phyloP scores from a whole-genome alignment of 225 moss, liverwort and hornwort genomes.

The Pleurozium schreberi region DNA sequence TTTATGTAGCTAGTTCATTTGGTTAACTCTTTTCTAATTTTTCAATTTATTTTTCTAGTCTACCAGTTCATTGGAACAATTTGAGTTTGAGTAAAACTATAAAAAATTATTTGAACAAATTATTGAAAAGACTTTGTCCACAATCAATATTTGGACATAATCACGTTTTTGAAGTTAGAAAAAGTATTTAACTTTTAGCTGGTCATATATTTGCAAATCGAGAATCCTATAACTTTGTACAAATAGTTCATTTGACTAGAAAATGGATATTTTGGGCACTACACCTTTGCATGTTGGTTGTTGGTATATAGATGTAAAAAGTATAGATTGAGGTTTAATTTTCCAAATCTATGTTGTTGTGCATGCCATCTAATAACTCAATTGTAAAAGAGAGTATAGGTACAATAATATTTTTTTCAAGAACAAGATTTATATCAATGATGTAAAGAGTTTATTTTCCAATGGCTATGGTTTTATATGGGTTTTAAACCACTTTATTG shows the following conservation, averaged over 20 bases:
- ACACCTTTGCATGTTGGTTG: background rate
- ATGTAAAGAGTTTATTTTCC: background rate
- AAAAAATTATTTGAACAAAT: background rate
- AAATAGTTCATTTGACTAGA: background rate
- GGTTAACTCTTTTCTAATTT: background rate
- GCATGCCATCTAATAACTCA: background rate
- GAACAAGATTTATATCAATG: background rate
- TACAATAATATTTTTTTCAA: background rate
- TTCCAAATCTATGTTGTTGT: too few species aligned
- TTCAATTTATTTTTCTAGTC: background rate
- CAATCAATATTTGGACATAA: background rate
- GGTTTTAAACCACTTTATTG: background rate
- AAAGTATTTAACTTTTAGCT: background rate
- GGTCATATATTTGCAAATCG: background rate
- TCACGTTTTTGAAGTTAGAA: background rate
- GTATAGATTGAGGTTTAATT: background rate
- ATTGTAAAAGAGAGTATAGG: background rate
- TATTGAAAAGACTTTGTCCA: background rate
- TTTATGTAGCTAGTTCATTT: conserved; percentile 12
- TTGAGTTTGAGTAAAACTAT: background rate
- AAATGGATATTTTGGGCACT: background rate
- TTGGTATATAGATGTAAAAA: background rate
- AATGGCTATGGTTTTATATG: background rate
- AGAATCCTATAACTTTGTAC: background rate
- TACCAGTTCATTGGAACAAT: background rate